phyloP scores from a whole-genome alignment of 495 filamentous ascomycete species.

The Parathielavia appendiculata region DNA sequence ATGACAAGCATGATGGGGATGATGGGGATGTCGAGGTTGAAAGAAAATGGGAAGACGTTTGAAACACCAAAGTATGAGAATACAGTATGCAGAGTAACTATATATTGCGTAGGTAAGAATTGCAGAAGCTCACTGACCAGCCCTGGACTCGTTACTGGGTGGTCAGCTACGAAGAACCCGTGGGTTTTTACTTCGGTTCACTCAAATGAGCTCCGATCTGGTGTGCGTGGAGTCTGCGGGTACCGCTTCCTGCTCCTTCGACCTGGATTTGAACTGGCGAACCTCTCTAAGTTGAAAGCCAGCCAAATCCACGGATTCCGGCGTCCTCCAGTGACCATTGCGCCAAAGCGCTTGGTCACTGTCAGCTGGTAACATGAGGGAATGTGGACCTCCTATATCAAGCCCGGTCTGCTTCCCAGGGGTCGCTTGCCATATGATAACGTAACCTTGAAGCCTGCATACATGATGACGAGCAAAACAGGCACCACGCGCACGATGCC shows the following conservation, averaged over 20 bases:
- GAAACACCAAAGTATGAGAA: not conserved
- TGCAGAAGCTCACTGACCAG: not conserved
- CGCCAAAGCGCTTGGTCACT: not conserved
- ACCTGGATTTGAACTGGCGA: not conserved
- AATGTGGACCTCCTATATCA: not conserved
- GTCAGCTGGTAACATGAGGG: not conserved
- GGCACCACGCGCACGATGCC: not conserved
- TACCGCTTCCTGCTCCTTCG: conserved; percentile 2
- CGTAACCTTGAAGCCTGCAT: not conserved
- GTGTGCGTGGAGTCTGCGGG: not conserved
- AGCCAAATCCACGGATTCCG: not conserved
- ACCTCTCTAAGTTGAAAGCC: not conserved
- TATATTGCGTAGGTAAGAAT: not conserved
- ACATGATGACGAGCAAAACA: not conserved
- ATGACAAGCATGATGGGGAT: too few relatives aligned
- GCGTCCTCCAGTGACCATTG: not conserved
- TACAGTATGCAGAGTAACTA: too few relatives aligned
- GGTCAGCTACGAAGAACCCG: not conserved
- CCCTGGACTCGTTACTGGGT: not conserved
- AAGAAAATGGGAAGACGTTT: not conserved
- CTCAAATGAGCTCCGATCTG: not conserved
- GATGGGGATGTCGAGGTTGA: too few relatives aligned
- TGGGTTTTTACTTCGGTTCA: not conserved
- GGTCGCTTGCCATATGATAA: not conserved
- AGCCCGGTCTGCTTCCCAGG: not conserved